Base-by-base conservation (phyloP, 2,329 filamentous ascomycete species). In the Apiospora koreana region DNA sequence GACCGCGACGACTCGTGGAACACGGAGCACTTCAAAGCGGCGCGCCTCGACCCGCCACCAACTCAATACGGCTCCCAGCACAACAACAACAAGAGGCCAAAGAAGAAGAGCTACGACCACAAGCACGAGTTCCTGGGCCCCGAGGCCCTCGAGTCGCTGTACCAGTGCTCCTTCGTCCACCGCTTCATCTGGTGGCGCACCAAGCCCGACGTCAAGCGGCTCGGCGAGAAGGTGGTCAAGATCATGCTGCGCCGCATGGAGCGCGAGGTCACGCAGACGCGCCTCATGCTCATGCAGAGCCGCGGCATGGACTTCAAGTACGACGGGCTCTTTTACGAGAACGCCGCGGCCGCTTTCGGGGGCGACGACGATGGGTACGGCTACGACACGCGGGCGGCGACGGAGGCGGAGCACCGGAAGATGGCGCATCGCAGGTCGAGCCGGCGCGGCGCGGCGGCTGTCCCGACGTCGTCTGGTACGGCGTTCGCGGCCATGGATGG, bases 181-280 rank as follows among this genome's bases (percentile, higher is more conserved):
- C 69, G 73, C 10, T 72, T 75, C 65, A 67, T 74, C 62, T 75
- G 73, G 73, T 74, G 71, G 69, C 70, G 71, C 68, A 72, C 38
- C 70, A 73, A 74, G 45, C 48, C 31, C 7, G 70, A 73, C 45
- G 73, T 75, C 6, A 16, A 66, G n/a, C 70, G 50, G 28, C 67
- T 75, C 41, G 69, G 69, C 21, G 71, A 73, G 18, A 68, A 70
- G 65, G 71, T 74, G 65, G 70, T 72, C 65, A 66, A 69, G 16
- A 68, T 75, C 12, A 74, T 74, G 73, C 50, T 75, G 23, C 65
- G 68, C 38, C 65, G 73, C 25, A 72, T 73, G 69, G 70, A 72
- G 67, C 64, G 73, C 28, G 73, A 75, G 70, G 69, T 73, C 18
- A 73, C 71, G 2, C 71, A 69, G 25, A 70, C 71, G 28, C 67